phyloP scores from a whole-genome alignment of 1,139 yeast species.

The Candida glucosophila region DNA sequence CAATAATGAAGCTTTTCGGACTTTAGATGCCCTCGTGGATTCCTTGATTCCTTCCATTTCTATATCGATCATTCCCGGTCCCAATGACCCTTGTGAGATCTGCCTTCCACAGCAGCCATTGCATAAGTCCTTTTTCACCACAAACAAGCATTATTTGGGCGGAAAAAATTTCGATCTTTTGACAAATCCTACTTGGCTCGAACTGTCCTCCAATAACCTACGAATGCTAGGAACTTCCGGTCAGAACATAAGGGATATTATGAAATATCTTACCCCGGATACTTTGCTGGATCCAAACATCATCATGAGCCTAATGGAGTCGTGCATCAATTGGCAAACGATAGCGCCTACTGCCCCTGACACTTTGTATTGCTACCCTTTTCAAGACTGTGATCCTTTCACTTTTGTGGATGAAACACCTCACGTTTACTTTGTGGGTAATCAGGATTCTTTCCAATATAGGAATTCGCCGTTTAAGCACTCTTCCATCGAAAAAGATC shows the following conservation, averaged over 20 bases:
- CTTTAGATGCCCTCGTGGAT: conserved; percentile 49
- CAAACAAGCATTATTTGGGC: conserved; percentile 36
- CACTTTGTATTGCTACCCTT: conserved; percentile 87
- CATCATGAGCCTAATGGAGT: conserved; percentile 47
- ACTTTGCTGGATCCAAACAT: conserved; percentile 16
- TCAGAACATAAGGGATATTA: conserved; percentile 72
- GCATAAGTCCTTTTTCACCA: conserved; percentile 62
- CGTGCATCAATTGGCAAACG: conserved; percentile 76
- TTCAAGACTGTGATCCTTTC: conserved; percentile 73
- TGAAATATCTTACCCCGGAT: conserved; percentile 43
- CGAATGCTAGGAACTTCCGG: conserved; percentile 72
- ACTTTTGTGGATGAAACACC: conserved; percentile 62
- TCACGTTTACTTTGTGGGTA: conserved; percentile 80
- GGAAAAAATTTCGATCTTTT: conserved; percentile 31
- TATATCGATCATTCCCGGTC: conserved; percentile 78
- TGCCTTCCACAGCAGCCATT: conserved; percentile 88
- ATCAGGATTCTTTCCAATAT: conserved; percentile 55
- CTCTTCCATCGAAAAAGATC: conserved; percentile 13
- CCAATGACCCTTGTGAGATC: conserved; percentile 70
- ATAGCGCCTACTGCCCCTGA: conserved; percentile 95
- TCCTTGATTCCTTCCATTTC: conserved; percentile 57
- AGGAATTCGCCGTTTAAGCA: conserved; percentile 10
- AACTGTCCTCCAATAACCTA: conserved; percentile 38
- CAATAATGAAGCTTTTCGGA: conserved; percentile 29
- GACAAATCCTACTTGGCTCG: conserved; percentile 75